phyloP scores from a whole-genome alignment of 2,329 filamentous ascomycete genomes.

The Monosporascus cannonballus region DNA sequence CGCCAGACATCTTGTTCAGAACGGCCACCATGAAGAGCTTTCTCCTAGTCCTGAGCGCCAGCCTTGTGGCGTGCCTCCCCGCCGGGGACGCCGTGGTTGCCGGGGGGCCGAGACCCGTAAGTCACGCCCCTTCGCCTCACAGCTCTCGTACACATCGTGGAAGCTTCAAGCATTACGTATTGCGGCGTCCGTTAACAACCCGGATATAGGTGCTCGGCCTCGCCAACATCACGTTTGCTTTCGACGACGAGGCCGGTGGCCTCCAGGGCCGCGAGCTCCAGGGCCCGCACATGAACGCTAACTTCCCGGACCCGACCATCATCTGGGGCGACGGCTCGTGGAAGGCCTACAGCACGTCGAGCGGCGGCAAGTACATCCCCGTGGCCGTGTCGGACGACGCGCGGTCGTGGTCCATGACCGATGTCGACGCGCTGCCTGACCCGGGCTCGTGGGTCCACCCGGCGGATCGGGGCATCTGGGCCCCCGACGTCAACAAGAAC shows the following conservation, averaged over 20 bases:
- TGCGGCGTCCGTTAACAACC: conserved; percentile 1
- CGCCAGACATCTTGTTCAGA: not conserved
- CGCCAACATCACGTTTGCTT: conserved; percentile 18
- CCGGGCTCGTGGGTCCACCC: conserved; percentile 22
- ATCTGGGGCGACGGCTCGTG: conserved; percentile 24
- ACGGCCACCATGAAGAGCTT: conserved; percentile 16
- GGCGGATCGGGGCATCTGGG: conserved; percentile 19
- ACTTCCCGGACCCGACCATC: conserved; percentile 24
- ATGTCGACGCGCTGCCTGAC: conserved; percentile 20
- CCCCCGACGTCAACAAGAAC: conserved; percentile 25
- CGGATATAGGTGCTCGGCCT: conserved; percentile 14
- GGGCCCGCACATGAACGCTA: conserved; percentile 15
- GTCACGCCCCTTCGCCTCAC: not conserved
- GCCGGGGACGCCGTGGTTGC: conserved; percentile 3
- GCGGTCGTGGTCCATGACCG: conserved; percentile 19
- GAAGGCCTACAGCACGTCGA: conserved; percentile 25
- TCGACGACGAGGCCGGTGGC: not conserved
- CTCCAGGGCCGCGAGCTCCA: conserved; percentile 14
- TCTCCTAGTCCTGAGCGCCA: conserved; percentile 13
- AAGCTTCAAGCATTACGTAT: conserved; percentile 3
- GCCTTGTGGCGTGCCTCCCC: conserved; percentile 17
- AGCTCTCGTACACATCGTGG: not conserved
- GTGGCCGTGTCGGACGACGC: conserved; percentile 22
- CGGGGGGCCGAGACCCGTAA: not conserved
- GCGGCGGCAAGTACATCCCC: conserved; percentile 20